Evolutionary conservation across 1,284 basidiomycete species (phyloP), one percentile per base, ranked within the genome.

Genomic region (Ceratobasidium sp.): DNA sequence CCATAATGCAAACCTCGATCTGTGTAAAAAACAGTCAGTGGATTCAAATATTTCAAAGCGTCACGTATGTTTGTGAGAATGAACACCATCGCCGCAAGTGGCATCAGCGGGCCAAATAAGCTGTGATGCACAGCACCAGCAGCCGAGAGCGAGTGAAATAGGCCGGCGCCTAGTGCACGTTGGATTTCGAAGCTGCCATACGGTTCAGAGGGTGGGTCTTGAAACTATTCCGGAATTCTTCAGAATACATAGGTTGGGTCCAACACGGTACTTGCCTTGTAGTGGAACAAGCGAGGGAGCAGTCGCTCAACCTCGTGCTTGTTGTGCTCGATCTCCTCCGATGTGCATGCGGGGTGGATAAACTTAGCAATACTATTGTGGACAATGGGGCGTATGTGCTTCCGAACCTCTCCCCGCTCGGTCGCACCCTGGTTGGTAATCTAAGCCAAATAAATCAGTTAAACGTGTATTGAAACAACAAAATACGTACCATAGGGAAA

Each of bases 401-500:
- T 60, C 33, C 18, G 18, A 35, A 41, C 59, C 12, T 60, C 33
- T 0, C 59, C 30, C 33, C 33, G 59, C 20, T 35, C 16, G 4
- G 59, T 60, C 18, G 59, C 59, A 16, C 30, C 59, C 38, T 27
- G 59, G 59, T 60, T 60, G 30, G 38, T 27, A 35, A 60, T 35
- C 59, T 60, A 23, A 27, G 52, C n/a, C 23, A 55, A 55, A 27
- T n/a, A 7, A 1, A 10, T 27, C 16, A 55, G 23, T 55, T 55
- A 55, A 54, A 54, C 3, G 18, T 20, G 4, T 12, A 55, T 20
- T 27, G 23, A 20, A 23, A n/a, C 5, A 7, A 4, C n/a, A 6
- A 3, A 38, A 14, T 60, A 60, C 59, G 12, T 60, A 60, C 59
- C 59, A 60, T 35, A 6, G 30, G 30, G 38, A 60, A 60, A 33